Percentiles rank a stretch among this genome's conserved stretches.
Evolutionary conservation across 2,329 filamentous ascomycete species (phyloP).

Genomic region (Aspergillus ochraceus): DNA sequence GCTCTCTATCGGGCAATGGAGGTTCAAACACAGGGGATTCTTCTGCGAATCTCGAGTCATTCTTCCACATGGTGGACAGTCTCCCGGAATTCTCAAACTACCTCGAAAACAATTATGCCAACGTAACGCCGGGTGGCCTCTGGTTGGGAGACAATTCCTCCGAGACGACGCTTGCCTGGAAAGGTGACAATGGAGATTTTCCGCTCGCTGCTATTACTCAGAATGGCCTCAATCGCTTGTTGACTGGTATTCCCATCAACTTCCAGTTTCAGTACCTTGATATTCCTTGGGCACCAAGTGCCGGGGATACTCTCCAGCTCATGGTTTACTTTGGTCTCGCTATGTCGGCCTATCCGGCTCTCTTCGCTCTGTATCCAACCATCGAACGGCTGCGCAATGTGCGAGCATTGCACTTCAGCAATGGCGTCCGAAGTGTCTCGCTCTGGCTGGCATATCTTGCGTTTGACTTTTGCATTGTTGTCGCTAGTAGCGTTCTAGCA

Average conservation of each 20-base stretch:
- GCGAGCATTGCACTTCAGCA: conserved; percentile 84
- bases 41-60: no score
- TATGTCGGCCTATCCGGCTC: conserved; percentile 75
- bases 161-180: conserved; percentile 69
- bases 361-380: conserved; percentile 89
- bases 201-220: conserved; percentile 55
- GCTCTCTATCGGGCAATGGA: no score
- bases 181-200: conserved; percentile 61
- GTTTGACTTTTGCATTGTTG: no score
- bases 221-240: conserved; percentile 65
- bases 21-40: no score
- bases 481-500: no score
- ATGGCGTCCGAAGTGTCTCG: conserved; percentile 78
- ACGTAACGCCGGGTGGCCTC: no score
- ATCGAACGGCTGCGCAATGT: conserved; percentile 77
- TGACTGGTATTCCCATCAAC: conserved; percentile 46
- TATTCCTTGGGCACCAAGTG: no score
- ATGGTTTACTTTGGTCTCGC: conserved; percentile 80
- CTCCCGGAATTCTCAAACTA: no score
- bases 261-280: no score
- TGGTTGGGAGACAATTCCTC: conserved; percentile 47
- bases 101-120: no score
- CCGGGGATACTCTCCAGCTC: conserved; percentile 61
- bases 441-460: conserved; percentile 71
- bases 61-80: no score